Base-by-base conservation (phyloP, 1,284 basidiomycete genomes). In the Ustilago vetiveriae region DNA sequence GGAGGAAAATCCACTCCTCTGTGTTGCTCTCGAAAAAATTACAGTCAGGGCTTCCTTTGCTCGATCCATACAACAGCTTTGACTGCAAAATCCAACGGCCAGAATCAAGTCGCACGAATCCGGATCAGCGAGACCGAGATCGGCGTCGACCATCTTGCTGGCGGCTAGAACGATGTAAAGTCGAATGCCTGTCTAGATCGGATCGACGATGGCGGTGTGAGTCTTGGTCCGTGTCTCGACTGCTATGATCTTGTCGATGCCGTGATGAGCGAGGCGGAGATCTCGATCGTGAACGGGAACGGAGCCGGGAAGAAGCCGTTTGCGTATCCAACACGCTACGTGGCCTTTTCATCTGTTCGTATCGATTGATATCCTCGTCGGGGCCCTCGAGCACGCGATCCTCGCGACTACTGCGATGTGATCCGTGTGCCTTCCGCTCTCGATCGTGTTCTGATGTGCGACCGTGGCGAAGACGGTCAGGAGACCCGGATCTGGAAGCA, bases 331-430 rank as follows among this genome's bases (percentile, higher is more conserved):
- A 29, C 14, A 64, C 42, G 44, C 54, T 53, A 26, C 53, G 53
- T 11, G 38, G 17, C 30, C 44, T 57, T 21, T 53, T 68, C 40
- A 50, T 49, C 43, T 45, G 45, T 36, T 62, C 48, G 53, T 68
- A 62, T 11, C 64, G 52, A 30, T 68, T 68, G 30, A 56, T 29
- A 7, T 23, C 44, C 3, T 54, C 26, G 19, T 45, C 44, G n/a
- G n/a, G n/a, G n/a, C n/a, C n/a, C n/a, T n/a, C n/a, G n/a, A n/a
- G n/a, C n/a, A n/a, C n/a, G n/a, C 27, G 19, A 29, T 39, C 22
- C 5, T 41, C 27, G 3, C 38, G 38, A 11, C 24, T 27, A 16
- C 13, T 35, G 24, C 21, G 42, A 23, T 38, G 36, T 9, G 43
- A 37, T 13, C 26, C 29, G 27, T 41, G 42, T 33, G 36, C 13